A percentile compares a stretch with the other conserved stretches of the same genome.
These are phyloP conservation scores for Boletales sp. DNA, from an alignment of 768 basidiomycete genomes.

Conservation along the genomic window DNA sequence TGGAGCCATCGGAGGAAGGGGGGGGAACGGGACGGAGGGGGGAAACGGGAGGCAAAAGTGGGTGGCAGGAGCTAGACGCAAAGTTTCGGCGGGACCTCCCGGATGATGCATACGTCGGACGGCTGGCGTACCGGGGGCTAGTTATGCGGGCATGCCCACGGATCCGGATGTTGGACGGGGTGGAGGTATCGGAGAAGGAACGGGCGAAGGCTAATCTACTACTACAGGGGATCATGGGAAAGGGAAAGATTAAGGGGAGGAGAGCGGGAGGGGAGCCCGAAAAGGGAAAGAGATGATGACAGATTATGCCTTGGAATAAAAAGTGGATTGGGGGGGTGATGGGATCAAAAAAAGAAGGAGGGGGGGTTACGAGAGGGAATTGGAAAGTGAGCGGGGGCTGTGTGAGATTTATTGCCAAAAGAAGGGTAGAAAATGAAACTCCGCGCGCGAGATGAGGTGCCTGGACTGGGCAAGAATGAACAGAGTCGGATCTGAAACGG, in stretches of 20 bases:
- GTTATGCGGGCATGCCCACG: conserved; percentile 72
- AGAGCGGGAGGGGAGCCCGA: conserved; percentile 13
- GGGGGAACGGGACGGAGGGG: conserved; percentile 21
- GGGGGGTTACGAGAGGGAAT: conserved; percentile 19
- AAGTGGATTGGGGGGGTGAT: not conserved
- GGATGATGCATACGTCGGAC: conserved; percentile 81
- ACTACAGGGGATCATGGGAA: conserved; percentile 51
- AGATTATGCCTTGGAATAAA: conserved; percentile 33
- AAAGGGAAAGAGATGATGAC: conserved; percentile 17
- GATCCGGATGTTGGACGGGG: conserved; percentile 80
- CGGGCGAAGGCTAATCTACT: conserved; percentile 74
- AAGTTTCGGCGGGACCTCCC: conserved; percentile 90
- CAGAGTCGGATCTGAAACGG: conserved; percentile 28
- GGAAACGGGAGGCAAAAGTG: conserved; percentile 29
- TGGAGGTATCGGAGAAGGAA: conserved; percentile 81
- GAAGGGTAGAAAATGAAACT: conserved; percentile 15
- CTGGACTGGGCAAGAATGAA: conserved; percentile 24
- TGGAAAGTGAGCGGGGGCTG: conserved; percentile 24
- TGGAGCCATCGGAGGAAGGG: conserved; percentile 54
- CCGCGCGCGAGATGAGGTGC: conserved; percentile 25
- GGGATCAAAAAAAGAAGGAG: conserved; percentile 4
- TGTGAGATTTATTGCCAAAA: conserved; percentile 21
- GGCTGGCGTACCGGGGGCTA: conserved; percentile 86
- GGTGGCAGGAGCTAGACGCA: conserved; percentile 76
- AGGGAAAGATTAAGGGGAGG: conserved; percentile 34